These are phyloP conservation scores for Monilinia laxa DNA, from an alignment of 2,329 filamentous ascomycete species.

Conservation along the genomic window DNA sequence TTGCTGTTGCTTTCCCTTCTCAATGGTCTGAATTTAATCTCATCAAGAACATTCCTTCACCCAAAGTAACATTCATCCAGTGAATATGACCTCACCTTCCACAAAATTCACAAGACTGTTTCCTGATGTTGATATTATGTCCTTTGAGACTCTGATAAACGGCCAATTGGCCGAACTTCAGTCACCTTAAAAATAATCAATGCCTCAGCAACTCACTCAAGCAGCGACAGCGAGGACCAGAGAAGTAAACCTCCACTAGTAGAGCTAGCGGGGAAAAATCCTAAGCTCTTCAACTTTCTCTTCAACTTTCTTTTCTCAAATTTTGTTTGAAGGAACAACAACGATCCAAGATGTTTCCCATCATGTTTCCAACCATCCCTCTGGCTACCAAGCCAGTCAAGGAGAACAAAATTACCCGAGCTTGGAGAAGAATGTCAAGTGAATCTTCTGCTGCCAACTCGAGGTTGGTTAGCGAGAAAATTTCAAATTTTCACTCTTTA, in stretches of 20 bases:
- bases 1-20: background rate
- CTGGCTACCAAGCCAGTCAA: background rate
- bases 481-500: background rate
- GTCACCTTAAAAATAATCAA: background rate
- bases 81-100: too few relatives aligned
- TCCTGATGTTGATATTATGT: background rate
- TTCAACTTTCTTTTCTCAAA: background rate
- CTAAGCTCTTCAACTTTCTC: background rate
- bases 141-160: background rate
- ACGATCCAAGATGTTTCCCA: slow-evolving; percentile 14
- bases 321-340: background rate
- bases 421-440: slow-evolving; percentile 8
- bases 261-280: background rate
- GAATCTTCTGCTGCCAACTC: slow-evolving; percentile 1
- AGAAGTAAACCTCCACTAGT: background rate
- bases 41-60: background rate
- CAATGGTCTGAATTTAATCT: background rate
- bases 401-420: slow-evolving; percentile 5
- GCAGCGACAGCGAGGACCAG: background rate
- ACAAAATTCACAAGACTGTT: background rate
- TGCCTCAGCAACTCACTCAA: background rate
- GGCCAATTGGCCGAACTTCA: background rate
- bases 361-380: background rate
- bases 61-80: background rate
- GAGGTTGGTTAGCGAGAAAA: background rate